phyloP scores from a whole-genome alignment of 1,139 yeast species.

The Kodamaea sp. region DNA sequence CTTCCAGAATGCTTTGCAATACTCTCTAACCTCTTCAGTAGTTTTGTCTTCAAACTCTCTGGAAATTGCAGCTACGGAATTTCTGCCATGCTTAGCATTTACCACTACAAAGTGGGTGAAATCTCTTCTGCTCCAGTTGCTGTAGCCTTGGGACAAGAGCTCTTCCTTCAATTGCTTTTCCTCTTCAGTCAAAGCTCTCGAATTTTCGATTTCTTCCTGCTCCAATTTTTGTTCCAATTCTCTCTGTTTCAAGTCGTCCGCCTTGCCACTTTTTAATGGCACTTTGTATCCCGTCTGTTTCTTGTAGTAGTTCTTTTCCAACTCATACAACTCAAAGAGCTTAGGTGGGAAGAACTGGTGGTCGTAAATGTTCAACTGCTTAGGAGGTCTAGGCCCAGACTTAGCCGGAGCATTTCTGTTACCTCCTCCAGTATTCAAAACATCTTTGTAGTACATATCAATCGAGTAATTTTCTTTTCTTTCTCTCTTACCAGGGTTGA shows the following conservation, averaged over 20 bases:
- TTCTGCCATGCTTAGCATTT: conserved; percentile 68
- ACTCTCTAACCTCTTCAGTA: conserved; percentile 65
- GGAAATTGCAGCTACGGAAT: conserved; percentile 60
- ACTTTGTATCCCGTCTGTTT: conserved; percentile 53
- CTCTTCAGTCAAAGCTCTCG: conserved; percentile 67
- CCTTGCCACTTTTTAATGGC: conserved; percentile 45
- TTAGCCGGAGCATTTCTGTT: conserved; percentile 14
- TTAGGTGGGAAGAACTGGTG: conserved; percentile 73
- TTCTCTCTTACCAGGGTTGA: conserved; percentile 76
- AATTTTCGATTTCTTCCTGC: conserved; percentile 61
- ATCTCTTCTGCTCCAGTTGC: conserved; percentile 72
- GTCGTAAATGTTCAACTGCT: conserved; percentile 66
- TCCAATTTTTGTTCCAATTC: conserved; percentile 57
- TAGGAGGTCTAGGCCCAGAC: conserved; percentile 64
- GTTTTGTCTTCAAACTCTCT: conserved; percentile 67
- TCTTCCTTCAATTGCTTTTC: conserved; percentile 60
- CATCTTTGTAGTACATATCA: conserved; percentile 79
- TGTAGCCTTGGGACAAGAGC: conserved; percentile 57
- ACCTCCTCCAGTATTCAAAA: conserved; percentile 66
- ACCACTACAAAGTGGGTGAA: conserved; percentile 65
- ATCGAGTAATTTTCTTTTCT: conserved; percentile 77
- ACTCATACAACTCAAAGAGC: conserved; percentile 61
- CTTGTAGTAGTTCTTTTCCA: conserved; percentile 62
- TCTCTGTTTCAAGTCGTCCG: conserved; percentile 44
- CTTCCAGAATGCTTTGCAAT: conserved; percentile 68